Evolutionary conservation across 1,284 basidiomycete species (phyloP).

Genomic region (Phlebopus sp.): DNA sequence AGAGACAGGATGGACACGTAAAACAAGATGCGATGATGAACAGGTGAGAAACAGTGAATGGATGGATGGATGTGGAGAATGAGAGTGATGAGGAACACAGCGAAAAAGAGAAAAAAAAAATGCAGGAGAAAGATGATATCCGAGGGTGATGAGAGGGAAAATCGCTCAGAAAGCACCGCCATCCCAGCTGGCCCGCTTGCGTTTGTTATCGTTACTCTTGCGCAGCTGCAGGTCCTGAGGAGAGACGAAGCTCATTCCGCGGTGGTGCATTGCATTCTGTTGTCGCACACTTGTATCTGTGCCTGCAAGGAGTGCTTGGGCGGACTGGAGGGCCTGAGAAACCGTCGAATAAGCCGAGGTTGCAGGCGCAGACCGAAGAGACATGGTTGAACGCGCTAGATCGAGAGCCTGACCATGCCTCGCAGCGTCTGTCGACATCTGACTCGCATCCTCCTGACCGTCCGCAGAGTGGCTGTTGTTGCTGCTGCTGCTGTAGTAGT

Average conservation of each 20-base stretch:
- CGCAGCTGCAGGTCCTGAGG: slow-evolving; percentile 63
- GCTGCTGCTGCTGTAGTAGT: slow-evolving; percentile 50
- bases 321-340: slow-evolving; percentile 27
- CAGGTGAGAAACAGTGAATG: no score
- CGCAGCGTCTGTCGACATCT: slow-evolving; percentile 24
- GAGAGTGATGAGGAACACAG: no score
- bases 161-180: slow-evolving; percentile 39
- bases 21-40: slow-evolving; percentile 11
- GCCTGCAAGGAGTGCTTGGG: slow-evolving; percentile 22
- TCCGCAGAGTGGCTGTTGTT: slow-evolving; percentile 18
- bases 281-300: slow-evolving; percentile 21
- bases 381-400: slow-evolving; percentile 47
- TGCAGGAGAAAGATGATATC: not conserved
- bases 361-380: slow-evolving; percentile 31
- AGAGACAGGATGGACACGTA: slow-evolving; percentile 2
- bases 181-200: slow-evolving; percentile 77
- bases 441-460: slow-evolving; percentile 24
- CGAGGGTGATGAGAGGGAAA: not conserved
- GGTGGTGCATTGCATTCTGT: slow-evolving; percentile 46
- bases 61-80: no score
- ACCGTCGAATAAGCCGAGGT: slow-evolving; percentile 29
- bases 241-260: slow-evolving; percentile 62
- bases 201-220: slow-evolving; percentile 55
- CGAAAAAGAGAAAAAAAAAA: slow-evolving; percentile 1
- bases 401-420: slow-evolving; percentile 63